Conservation (phyloP, 306 rosid species). For the Fagus sylvatica region DNA sequence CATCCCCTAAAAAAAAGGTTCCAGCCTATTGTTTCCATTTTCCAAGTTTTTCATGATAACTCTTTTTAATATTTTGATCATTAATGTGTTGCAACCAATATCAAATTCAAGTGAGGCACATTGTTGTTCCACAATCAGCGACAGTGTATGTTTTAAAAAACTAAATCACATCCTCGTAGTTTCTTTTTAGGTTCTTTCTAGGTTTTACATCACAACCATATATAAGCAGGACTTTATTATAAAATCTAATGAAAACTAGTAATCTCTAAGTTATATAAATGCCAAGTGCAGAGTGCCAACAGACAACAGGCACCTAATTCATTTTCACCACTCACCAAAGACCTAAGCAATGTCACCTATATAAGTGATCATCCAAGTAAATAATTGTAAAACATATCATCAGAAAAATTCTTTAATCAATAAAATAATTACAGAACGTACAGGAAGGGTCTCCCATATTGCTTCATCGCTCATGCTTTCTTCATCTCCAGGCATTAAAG, state of each 20-base stretch:
- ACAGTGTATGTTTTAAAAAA: neutral
- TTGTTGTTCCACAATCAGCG: neutral
- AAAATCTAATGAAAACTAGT: neutral
- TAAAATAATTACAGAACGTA: conserved; percentile 49
- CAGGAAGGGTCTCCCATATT: conserved; percentile 98
- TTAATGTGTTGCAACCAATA: neutral
- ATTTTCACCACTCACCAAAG: neutral
- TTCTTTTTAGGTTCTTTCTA: neutral
- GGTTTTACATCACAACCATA: neutral
- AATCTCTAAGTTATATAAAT: neutral
- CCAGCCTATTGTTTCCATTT: too few relatives aligned
- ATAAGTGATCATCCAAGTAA: neutral
- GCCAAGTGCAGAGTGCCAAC: neutral
- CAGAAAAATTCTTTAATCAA: conserved; percentile 23
- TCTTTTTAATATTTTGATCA: neutral
- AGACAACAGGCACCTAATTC: neutral
- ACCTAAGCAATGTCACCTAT: neutral
- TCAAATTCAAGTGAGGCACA: conserved; percentile 1
- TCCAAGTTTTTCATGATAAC: too few relatives aligned
- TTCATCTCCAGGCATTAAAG: conserved; percentile 93
- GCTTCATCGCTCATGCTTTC: conserved; percentile 83
- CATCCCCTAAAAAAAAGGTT: too few relatives aligned
- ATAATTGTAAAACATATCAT: conserved; percentile 12
- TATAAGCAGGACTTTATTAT: neutral
- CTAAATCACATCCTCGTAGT: neutral